phyloP scores from a whole-genome alignment of 1,284 basidiomycete genomes.

The Schizophyllum commune region DNA sequence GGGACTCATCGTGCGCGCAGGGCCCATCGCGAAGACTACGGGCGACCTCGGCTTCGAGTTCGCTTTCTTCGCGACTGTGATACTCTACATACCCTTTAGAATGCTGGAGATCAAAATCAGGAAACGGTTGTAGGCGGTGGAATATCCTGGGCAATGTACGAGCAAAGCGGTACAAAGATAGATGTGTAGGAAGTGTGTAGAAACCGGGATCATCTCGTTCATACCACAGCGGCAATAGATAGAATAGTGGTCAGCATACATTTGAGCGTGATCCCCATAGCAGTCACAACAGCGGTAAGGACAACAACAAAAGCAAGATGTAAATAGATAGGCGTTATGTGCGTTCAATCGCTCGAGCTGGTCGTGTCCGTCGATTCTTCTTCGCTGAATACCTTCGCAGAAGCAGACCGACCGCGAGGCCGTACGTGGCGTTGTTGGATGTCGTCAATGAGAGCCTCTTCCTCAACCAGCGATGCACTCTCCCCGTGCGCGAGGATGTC shows the following conservation, averaged over 20 bases:
- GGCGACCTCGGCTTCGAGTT: conserved; percentile 59
- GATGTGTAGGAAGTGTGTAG: too few species aligned
- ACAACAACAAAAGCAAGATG: too few species aligned
- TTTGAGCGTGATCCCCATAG: too few species aligned
- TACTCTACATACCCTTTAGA: conserved; percentile 42
- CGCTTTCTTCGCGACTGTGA: conserved; percentile 35
- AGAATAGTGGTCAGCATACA: too few species aligned
- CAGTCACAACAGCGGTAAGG: too few species aligned
- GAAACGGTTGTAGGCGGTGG: conserved; percentile 1
- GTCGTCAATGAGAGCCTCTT: background rate
- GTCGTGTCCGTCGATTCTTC: too few species aligned
- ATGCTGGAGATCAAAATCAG: conserved; percentile 19
- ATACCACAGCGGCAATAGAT: too few species aligned
- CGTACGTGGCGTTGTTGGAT: background rate
- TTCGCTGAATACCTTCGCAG: background rate
- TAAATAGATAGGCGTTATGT: too few species aligned
- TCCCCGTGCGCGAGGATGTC: background rate
- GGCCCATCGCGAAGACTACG: conserved; percentile 44
- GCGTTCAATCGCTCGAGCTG: too few species aligned
- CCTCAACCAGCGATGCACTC: background rate
- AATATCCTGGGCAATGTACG: too few species aligned
- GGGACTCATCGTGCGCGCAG: conserved; percentile 14
- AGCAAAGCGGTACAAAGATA: too few species aligned
- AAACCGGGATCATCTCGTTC: too few species aligned
- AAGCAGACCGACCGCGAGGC: conserved; percentile 6